Conservation (phyloP, 352 stramenopile genomes). For the Plasmopara halstedii region DNA sequence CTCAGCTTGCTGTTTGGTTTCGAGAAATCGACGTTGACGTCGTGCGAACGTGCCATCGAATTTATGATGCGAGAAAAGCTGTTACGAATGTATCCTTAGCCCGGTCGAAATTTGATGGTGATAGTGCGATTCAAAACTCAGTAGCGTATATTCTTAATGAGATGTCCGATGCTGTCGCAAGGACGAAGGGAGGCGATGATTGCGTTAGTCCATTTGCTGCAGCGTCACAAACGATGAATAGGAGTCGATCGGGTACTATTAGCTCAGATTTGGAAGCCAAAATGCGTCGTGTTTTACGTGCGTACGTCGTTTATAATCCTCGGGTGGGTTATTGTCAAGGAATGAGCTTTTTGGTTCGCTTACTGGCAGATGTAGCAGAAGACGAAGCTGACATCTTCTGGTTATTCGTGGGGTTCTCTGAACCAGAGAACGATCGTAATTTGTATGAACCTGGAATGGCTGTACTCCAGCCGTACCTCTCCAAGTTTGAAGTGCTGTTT, state of each 20-base stretch:
- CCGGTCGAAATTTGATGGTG: conserved; percentile 1
- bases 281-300: conserved; percentile 67
- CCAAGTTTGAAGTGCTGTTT: conserved; percentile 58
- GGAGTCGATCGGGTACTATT: neutral
- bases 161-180: conserved; percentile 15
- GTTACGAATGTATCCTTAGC: neutral
- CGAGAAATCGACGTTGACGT: conserved; percentile 81
- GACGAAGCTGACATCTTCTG: conserved; percentile 77
- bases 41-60: conserved; percentile 57
- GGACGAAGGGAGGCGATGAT: conserved; percentile 1
- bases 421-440: conserved; percentile 64
- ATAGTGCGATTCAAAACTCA: conserved; percentile 8
- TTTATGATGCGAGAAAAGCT: conserved; percentile 28
- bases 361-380: conserved; percentile 56
- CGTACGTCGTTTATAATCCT: conserved; percentile 78
- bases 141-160: conserved; percentile 13
- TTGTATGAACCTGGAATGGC: conserved; percentile 71
- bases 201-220: neutral
- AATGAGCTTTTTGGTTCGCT: conserved; percentile 79
- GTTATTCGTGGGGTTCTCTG: conserved; percentile 71
- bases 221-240: neutral
- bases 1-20: conserved; percentile 58
- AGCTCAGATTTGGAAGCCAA: conserved; percentile 36
- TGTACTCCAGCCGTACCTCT: conserved; percentile 56
- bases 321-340: conserved; percentile 81